Percentiles rank a stretch among this genome's conserved stretches.
These are phyloP conservation scores for Agaricus bisporus DNA, from an alignment of 768 basidiomycete species.

Conservation along the genomic window DNA sequence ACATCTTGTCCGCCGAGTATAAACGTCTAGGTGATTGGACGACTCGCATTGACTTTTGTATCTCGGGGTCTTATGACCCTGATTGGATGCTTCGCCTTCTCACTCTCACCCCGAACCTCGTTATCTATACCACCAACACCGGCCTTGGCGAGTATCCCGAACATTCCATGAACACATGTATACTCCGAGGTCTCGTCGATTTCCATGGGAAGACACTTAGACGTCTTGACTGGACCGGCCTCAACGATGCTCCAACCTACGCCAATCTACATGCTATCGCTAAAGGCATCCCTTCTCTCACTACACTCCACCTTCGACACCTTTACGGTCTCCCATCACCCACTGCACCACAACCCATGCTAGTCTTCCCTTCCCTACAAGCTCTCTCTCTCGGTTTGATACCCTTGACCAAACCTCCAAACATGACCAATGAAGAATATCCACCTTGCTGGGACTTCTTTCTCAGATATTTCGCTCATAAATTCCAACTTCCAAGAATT, in stretches of 20 bases:
- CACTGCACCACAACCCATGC: conserved; percentile 15
- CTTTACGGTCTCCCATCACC: conserved; percentile 26
- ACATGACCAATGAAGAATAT: conserved; percentile 8
- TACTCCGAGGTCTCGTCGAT: conserved; percentile 26
- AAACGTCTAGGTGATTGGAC: conserved; percentile 31
- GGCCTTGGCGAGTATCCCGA: conserved; percentile 14
- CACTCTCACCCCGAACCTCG: conserved; percentile 35
- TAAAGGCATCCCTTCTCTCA: conserved; percentile 25
- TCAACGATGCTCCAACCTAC: conserved; percentile 36
- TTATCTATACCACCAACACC: conserved; percentile 37
- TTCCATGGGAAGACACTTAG: conserved; percentile 29
- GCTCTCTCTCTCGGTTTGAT: conserved; percentile 37
- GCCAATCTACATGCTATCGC: conserved; percentile 32
- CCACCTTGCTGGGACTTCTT: conserved; percentile 32
- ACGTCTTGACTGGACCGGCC: conserved; percentile 38
- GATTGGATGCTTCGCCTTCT: conserved; percentile 30
- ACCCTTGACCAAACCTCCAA: conserved; percentile 18
- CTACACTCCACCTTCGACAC: conserved; percentile 34
- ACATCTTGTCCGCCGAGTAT: conserved; percentile 14
- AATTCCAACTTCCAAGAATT: conserved; percentile 31
- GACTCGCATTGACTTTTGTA: conserved; percentile 35
- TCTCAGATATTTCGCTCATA: conserved; percentile 27
- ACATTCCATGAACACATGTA: conserved; percentile 21
- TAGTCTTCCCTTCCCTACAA: conserved; percentile 30
- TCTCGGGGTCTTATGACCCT: conserved; percentile 24